Conservation (phyloP, 768 basidiomycete genomes). For the Psilocybe sp. region DNA sequence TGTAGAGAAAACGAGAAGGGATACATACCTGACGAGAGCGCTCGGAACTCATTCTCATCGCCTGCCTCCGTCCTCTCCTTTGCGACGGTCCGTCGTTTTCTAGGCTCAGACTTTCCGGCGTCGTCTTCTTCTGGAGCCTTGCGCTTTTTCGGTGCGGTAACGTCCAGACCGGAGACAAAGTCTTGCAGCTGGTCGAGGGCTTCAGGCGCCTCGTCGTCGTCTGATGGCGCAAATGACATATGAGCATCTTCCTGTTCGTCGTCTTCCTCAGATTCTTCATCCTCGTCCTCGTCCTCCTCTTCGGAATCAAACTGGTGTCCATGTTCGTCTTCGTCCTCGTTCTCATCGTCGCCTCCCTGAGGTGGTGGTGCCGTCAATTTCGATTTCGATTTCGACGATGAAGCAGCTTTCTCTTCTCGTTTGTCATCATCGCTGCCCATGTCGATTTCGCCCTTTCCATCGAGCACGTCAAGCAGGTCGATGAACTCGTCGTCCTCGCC, state of each 20-base stretch:
- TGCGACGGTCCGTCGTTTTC: conserved; percentile 56
- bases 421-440: conserved; percentile 36
- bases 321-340: conserved; percentile 34
- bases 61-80: conserved; percentile 77
- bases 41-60: conserved; percentile 78
- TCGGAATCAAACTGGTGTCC: conserved; percentile 30
- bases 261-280: conserved; percentile 14
- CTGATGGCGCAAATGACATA: conserved; percentile 42
- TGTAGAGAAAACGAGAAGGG: not conserved
- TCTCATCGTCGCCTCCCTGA: conserved; percentile 16
- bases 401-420: conserved; percentile 13
- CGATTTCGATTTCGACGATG: conserved; percentile 4
- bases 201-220: conserved; percentile 50
- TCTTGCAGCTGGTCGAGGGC: conserved; percentile 68
- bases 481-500: conserved; percentile 56
- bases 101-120: conserved; percentile 22
- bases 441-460: conserved; percentile 55
- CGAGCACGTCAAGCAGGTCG: conserved; percentile 63
- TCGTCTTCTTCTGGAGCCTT: conserved; percentile 50
- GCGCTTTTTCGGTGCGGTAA: conserved; percentile 57
- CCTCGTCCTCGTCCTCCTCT: conserved; percentile 35
- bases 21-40: conserved; percentile 44
- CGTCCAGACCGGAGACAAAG: conserved; percentile 69
- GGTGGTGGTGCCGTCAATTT: not conserved
- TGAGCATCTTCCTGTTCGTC: conserved; percentile 41